These are phyloP conservation scores for Ammopiptanthus mongolicus DNA, from an alignment of 306 rosid genomes.

Conservation along the genomic window DNA sequence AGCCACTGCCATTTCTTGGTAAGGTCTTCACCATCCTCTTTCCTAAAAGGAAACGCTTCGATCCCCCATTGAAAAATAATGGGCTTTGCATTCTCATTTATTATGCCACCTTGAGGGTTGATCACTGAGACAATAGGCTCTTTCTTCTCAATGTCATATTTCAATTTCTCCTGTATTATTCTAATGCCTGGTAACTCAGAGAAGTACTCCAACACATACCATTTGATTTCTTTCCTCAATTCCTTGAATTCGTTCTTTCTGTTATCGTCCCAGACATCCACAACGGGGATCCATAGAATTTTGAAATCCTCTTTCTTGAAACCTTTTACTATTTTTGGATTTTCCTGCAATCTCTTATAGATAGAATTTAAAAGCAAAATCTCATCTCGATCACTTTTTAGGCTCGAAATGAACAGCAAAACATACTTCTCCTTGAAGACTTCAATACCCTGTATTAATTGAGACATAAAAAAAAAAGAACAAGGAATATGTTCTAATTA, in stretches of 20 bases:
- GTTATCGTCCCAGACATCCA: background rate
- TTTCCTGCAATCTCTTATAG: conserved; percentile 16
- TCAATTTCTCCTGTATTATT: conserved; percentile 15
- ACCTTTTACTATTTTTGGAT: conserved; percentile 2
- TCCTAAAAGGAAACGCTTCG: conserved; percentile 31
- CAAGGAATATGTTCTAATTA: too few species aligned
- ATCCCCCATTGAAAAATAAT: conserved; percentile 36
- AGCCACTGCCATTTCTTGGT: conserved; percentile 30
- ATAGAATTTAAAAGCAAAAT: conserved; percentile 26
- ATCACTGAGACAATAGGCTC: conserved; percentile 25
- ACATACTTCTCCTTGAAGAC: conserved; percentile 19
- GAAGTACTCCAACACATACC: conserved; percentile 22
- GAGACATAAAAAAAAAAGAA: background rate
- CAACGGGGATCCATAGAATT: conserved; percentile 32
- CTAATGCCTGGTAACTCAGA: conserved; percentile 3
- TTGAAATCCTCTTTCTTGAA: conserved; percentile 32
- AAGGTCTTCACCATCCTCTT: conserved; percentile 19
- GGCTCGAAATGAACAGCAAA: conserved; percentile 28
- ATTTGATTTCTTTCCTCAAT: conserved; percentile 17
- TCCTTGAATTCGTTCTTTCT: background rate
- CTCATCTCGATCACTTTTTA: conserved; percentile 25
- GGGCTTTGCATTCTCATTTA: conserved; percentile 29
- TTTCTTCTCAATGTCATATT: background rate
- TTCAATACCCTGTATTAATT: conserved; percentile 29
- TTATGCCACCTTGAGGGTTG: background rate